Evolutionary conservation across 139 green algal genomes (phyloP), one percentile per base, ranked within the genome.

Genomic region (Chloropicon primus): DNA sequence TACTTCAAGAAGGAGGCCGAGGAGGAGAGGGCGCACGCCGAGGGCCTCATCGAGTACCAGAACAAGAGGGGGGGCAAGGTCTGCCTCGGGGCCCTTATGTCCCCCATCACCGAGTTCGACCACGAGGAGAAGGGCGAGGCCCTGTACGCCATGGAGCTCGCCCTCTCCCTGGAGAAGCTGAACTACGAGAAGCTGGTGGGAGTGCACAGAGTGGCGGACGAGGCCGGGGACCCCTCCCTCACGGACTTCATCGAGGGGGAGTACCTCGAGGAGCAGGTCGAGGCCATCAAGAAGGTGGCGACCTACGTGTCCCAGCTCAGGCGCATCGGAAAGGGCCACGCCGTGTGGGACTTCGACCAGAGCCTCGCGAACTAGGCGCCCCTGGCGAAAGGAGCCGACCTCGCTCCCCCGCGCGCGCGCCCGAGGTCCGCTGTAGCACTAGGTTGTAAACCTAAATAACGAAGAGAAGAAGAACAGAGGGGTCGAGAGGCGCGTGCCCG

Each of bases 61-160:
- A 96, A 93, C 82, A 85, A 84, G 72, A 86, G 94, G n/a, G 94
- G 94, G 22, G 94, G 94, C 5, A 87, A 86, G 0, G 93, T 97
- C 21, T 87, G 91, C 82, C 89, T 99, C 54, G 83, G 93, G 75
- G 80, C 79, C 41, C 88, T 99, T 2, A 78, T 93, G 27, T 80
- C 88, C 73, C 94, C 95, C 0, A 84, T 94, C 78, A 87, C 86
- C 53, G 94, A 98, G 82, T 95, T 89, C 53, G 81, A 89, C 77
- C 74, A 85, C 73, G 23, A 77, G 2, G 79, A 84, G 28, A 92
- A 96, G 88, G 93, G 94, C 26, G 94, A 98, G 54, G 94, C 94
- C 17, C 87, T 98, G 53, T 97, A 97, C 74, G 92, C 90, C 17
- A 94, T 98, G 89, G 94, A 98, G 88, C 86, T 98, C 72, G 86